Conservation (phyloP, 2,329 filamentous ascomycete species). For the Aspergillus thermomutatus region DNA sequence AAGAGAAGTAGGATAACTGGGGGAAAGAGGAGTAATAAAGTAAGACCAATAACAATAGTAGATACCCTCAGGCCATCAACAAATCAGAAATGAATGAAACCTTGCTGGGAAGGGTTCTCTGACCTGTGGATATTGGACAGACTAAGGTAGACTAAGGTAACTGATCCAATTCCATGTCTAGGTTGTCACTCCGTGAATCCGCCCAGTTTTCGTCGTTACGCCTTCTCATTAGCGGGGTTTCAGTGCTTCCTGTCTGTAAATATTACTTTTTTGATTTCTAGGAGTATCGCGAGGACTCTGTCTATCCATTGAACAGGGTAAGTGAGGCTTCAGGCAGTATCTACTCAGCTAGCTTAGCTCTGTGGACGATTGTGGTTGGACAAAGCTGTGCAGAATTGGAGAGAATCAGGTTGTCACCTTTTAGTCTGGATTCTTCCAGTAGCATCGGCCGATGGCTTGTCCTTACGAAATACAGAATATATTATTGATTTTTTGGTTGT, state of each 20-base stretch:
- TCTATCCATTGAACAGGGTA: neutral
- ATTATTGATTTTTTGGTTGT: neutral
- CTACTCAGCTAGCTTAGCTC: neutral
- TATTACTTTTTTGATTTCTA: neutral
- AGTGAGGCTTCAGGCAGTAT: neutral
- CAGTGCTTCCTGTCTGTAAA: conserved; percentile 5
- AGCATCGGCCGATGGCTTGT: neutral
- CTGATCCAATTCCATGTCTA: neutral
- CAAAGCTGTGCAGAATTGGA: neutral
- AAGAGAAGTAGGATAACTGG: conserved; percentile 7
- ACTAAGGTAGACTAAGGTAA: too few relatives aligned
- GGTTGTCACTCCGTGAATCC: neutral
- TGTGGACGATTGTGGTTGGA: neutral
- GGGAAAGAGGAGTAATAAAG: conserved; percentile 7
- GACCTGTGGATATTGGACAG: neutral
- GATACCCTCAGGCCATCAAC: neutral
- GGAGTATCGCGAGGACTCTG: neutral
- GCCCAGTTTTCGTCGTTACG: conserved; percentile 5
- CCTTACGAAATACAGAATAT: neutral
- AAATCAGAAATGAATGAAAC: neutral
- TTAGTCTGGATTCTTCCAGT: neutral
- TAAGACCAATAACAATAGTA: neutral
- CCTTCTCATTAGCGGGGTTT: conserved; percentile 19
- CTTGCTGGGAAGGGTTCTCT: neutral
- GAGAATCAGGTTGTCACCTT: neutral